Evolutionary conservation across 495 filamentous ascomycete genomes (phyloP).

Genomic region (Hypoxylon crocopeplum): DNA sequence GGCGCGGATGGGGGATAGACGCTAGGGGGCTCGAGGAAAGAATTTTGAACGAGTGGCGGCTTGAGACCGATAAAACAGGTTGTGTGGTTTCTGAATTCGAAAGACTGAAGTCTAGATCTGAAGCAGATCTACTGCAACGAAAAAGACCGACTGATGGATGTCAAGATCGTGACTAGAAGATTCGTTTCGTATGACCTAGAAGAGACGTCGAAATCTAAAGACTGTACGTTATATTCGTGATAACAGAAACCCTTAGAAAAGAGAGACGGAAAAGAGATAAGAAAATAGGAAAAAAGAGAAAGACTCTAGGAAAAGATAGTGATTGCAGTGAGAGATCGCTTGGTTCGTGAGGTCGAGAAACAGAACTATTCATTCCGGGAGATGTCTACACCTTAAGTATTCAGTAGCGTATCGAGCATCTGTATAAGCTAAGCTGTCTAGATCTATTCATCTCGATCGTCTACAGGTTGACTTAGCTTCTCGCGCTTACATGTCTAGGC

Average conservation of each 20-base stretch:
- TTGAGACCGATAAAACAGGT: conserved; percentile 17
- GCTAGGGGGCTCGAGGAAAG: conserved; percentile 31
- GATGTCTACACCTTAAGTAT: conserved; percentile 22
- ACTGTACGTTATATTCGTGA: conserved; percentile 16
- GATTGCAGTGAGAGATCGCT: conserved; percentile 18
- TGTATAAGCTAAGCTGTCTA: conserved; percentile 10
- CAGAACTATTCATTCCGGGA: not conserved
- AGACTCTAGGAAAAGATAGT: conserved; percentile 34
- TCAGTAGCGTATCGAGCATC: not conserved
- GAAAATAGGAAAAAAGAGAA: conserved; percentile 40
- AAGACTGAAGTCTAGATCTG: conserved; percentile 11
- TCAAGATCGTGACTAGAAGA: conserved; percentile 32
- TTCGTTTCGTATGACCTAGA: conserved; percentile 30
- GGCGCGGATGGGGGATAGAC: conserved; percentile 37
- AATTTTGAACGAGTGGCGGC: conserved; percentile 43
- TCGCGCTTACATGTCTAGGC: conserved; percentile 6
- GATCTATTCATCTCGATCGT: conserved; percentile 11
- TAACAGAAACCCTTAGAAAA: conserved; percentile 23
- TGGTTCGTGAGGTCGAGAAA: conserved; percentile 22
- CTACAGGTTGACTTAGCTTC: not conserved
- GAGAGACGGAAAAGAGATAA: conserved; percentile 34
- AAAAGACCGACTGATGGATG: conserved; percentile 18
- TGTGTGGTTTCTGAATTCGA: conserved; percentile 1
- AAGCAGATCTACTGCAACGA: conserved; percentile 38
- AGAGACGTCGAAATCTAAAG: conserved; percentile 21